These are phyloP conservation scores for Lactarius hengduanensis DNA, from an alignment of 768 basidiomycete genomes.

Conservation along the genomic window DNA sequence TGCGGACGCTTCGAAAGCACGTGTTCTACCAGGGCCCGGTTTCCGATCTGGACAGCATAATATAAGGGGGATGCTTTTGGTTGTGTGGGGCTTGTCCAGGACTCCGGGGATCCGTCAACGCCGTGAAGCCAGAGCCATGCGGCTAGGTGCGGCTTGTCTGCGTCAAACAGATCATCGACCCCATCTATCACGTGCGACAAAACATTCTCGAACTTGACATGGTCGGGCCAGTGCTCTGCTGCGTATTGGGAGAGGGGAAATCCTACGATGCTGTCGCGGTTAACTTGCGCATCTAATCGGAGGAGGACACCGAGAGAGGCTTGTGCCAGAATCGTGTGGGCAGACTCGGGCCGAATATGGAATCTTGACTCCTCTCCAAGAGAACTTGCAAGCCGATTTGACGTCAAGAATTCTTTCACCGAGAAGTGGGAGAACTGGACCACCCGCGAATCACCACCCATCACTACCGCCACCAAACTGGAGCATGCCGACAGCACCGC, in stretches of 20 bases:
- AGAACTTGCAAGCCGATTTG: not conserved
- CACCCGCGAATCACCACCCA: too few relatives aligned
- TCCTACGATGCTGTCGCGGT: not conserved
- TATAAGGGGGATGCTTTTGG: not conserved
- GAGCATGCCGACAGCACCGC: too few relatives aligned
- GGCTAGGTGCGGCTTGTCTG: not conserved
- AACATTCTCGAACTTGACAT: not conserved
- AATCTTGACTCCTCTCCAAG: too few relatives aligned
- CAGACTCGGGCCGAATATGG: not conserved
- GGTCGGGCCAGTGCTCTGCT: not conserved
- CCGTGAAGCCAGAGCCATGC: not conserved
- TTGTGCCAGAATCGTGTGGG: constrained; percentile 1
- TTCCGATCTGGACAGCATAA: not conserved
- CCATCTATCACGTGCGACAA: not conserved
- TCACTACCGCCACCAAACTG: too few relatives aligned
- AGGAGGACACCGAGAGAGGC: not conserved
- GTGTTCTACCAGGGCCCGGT: not conserved
- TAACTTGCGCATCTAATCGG: not conserved
- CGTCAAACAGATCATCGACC: not conserved
- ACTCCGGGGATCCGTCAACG: too few relatives aligned
- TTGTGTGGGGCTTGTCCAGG: not conserved
- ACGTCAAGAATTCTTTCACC: not conserved
- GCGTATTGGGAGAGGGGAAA: not conserved
- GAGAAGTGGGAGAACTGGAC: too few relatives aligned
- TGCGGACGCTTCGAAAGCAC: not conserved